Percentiles rank a stretch among this genome's conserved stretches.
Conservation (phyloP, 2,329 filamentous ascomycete genomes). For the Aspergillus ustus region DNA sequence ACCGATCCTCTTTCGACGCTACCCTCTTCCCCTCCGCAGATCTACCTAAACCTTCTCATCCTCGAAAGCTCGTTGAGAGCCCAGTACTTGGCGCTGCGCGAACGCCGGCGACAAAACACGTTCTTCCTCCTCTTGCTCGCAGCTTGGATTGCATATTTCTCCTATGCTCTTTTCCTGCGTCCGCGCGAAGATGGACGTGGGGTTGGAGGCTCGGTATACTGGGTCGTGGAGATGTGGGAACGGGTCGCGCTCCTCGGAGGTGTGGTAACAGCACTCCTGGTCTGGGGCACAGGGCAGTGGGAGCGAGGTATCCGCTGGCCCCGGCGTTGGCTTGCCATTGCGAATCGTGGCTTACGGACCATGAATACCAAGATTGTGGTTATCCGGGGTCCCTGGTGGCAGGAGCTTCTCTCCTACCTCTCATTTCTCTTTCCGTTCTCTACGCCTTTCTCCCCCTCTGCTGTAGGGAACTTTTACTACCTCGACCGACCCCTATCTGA, state of each 20-base stretch:
- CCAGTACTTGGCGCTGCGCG: constrained; percentile 88
- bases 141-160: constrained; percentile 82
- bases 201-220: constrained; percentile 92
- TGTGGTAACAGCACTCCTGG: constrained; percentile 79
- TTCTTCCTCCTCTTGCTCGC: constrained; percentile 84
- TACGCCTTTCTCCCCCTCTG: constrained; percentile 63
- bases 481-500: constrained; percentile 64
- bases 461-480: constrained; percentile 74
- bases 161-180: constrained; percentile 89
- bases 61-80: constrained; percentile 91
- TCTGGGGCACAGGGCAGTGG: constrained; percentile 97
- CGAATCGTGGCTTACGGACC: constrained; percentile 84
- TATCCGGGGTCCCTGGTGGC: constrained; percentile 80
- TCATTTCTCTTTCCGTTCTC: constrained; percentile 80
- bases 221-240: constrained; percentile 88
- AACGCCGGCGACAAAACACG: constrained; percentile 86
- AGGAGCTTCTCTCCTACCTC: constrained; percentile 72
- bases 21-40: constrained; percentile 91
- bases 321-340: constrained; percentile 82
- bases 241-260: constrained; percentile 92
- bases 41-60: constrained; percentile 96
- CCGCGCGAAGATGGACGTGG: constrained; percentile 93
- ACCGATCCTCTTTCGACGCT: constrained; percentile 77
- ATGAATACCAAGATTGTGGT: constrained; percentile 98
- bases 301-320: constrained; percentile 95